Base-by-base conservation (phyloP, 331 rosid genomes). In the Malus hybrid region DNA sequence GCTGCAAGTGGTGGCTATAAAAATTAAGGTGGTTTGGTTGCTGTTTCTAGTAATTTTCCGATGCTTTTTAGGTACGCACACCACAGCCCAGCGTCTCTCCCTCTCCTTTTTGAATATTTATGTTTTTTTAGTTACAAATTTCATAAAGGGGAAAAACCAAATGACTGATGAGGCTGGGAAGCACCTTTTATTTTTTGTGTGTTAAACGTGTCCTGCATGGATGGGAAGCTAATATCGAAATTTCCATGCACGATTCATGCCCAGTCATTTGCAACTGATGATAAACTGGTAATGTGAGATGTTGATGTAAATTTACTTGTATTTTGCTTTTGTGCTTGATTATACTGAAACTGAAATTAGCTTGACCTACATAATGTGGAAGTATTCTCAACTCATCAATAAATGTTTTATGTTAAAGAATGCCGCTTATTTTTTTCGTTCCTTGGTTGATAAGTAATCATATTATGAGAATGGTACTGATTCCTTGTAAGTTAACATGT, bases 1-100 rank as follows among this genome's bases (percentile, higher is more conserved):
- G 84, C 90, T 48, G 92, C 97, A 18, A 75, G 88, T 36, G 89
- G 88, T 77, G 77, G 84, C 82, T 87, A 85, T 85, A 28, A 76
- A 39, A 39, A 65, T 32, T 77, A 31, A 27, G 70, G 72, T 77
- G 28, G 81, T 68, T 80, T 72, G 27, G 81, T 67, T 78, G 72
- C 78, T 69, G 31, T 73, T 79, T 72, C 36, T 56, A 73, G 73
- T 50, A 66, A 66, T 61, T 54, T 62, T 65, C 70, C 66, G 74
- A 79, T 75, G 84, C 74, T 76, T 80, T 84, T 16, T 54, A 50
- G 73, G 79, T 42, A 78, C 54, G 73, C 68, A 16, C 74, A 28
- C 16, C 3, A 6, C 64, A 27, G 20, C 36, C 52, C 75, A 60
- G 75, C 31, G 34, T 60, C 65, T 52, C 62, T 76, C 33, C 50